These are phyloP conservation scores for Neofusicoccum sp. DNA, from an alignment of 2,329 filamentous ascomycete species.

Conservation along the genomic window DNA sequence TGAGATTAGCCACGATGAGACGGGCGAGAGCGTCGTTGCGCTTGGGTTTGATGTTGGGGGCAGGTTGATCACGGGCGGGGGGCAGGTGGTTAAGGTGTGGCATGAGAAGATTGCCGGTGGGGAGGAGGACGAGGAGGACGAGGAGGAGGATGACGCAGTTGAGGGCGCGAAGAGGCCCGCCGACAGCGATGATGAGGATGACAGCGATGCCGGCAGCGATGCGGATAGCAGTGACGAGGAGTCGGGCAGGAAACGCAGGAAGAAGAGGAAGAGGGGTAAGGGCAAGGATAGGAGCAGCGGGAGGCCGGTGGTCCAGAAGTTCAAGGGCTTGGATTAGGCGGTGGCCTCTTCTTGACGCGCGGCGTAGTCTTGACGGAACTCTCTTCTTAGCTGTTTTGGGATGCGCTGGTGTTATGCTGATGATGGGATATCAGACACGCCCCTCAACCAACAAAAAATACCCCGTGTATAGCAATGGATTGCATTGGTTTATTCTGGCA, in stretches of 20 bases:
- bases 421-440: background rate
- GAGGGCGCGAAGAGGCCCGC: slow-evolving; percentile 29
- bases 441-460: background rate
- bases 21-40: slow-evolving; percentile 70
- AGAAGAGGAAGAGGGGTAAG: slow-evolving; percentile 43
- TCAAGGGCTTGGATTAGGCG: slow-evolving; percentile 31
- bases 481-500: background rate
- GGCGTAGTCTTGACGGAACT: background rate
- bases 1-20: slow-evolving; percentile 72
- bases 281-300: slow-evolving; percentile 30
- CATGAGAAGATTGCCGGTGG: slow-evolving; percentile 62
- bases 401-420: background rate
- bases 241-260: slow-evolving; percentile 42
- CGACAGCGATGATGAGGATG: slow-evolving; percentile 42
- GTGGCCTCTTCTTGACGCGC: background rate
- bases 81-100: slow-evolving; percentile 86
- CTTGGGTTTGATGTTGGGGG: slow-evolving; percentile 82
- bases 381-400: background rate
- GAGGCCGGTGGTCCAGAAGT: slow-evolving; percentile 29
- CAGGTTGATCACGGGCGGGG: slow-evolving; percentile 86
- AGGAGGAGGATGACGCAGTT: slow-evolving; percentile 45
- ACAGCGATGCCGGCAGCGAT: slow-evolving; percentile 25
- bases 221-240: slow-evolving; percentile 44
- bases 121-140: slow-evolving; percentile 25
- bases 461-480: slow-evolving; percentile 3